Evolutionary conservation across 108 stramenopile species (phyloP).

Genomic region (Mayamaea pseudoterrestris): DNA sequence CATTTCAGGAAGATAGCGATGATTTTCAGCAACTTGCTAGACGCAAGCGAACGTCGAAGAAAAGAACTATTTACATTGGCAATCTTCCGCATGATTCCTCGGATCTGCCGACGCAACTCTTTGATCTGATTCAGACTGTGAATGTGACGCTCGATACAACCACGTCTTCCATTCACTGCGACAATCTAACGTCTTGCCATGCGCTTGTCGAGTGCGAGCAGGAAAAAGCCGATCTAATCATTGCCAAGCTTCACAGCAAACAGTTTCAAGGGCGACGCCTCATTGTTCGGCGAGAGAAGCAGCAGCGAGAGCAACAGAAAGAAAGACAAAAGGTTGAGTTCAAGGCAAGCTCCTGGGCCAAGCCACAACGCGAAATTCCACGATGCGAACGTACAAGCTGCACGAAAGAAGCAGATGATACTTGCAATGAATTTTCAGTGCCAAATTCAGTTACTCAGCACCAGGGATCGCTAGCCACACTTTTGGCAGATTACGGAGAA

Average conservation of each 20-base stretch:
- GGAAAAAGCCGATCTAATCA: neutral
- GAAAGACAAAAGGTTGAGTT: too few relatives aligned
- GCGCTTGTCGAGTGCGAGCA: neutral
- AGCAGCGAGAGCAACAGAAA: neutral
- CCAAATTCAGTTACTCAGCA: too few relatives aligned
- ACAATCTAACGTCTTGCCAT: neutral
- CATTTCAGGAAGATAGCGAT: too few relatives aligned
- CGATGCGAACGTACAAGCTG: neutral
- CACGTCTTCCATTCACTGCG: neutral
- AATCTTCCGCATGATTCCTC: neutral
- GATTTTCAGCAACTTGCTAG: too few relatives aligned
- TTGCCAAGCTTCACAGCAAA: neutral
- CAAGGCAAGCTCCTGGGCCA: too few relatives aligned
- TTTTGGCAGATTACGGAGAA: constrained; percentile 62
- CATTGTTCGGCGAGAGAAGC: neutral
- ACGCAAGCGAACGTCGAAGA: too few relatives aligned
- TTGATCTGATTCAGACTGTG: neutral
- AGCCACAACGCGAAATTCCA: neutral
- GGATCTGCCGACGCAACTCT: neutral
- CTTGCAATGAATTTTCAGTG: neutral
- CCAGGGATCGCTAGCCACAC: constrained; percentile 17
- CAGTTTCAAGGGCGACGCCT: neutral
- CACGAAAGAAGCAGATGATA: neutral
- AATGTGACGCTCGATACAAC: neutral
- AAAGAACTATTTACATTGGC: constrained; percentile 1